Conservation (phyloP, 768 basidiomycete genomes). For the Lentinula sp. region DNA sequence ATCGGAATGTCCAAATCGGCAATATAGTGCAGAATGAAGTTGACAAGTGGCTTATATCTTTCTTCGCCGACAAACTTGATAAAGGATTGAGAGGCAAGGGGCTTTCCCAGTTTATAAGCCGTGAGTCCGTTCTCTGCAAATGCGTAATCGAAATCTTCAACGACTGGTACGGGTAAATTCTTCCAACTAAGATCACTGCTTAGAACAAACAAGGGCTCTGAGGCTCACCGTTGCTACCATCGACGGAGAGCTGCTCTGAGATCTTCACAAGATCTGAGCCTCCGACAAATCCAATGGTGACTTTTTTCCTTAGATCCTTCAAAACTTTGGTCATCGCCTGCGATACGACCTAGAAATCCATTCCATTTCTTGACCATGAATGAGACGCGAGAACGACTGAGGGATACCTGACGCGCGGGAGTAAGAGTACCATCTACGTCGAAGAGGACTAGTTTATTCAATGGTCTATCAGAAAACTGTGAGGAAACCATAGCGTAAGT, state of each 20-base stretch:
- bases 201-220: not conserved
- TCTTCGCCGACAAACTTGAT: conserved; percentile 91
- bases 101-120: conserved; percentile 78
- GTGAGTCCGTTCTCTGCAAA: conserved; percentile 95
- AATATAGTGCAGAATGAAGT: conserved; percentile 89
- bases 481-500: conserved; percentile 42
- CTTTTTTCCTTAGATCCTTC: conserved; percentile 63
- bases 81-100: conserved; percentile 77
- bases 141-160: conserved; percentile 81
- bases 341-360: conserved; percentile 38
- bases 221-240: conserved; percentile 48
- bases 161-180: conserved; percentile 34
- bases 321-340: conserved; percentile 69
- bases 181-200: not conserved
- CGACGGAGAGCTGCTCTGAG: conserved; percentile 68
- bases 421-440: conserved; percentile 81
- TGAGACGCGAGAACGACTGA: not conserved
- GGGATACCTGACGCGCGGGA: conserved; percentile 54
- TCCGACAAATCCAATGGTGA: conserved; percentile 83
- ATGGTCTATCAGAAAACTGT: conserved; percentile 52
- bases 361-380: not conserved
- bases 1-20: conserved; percentile 92
- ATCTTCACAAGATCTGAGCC: conserved; percentile 92
- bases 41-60: conserved; percentile 83
- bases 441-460: conserved; percentile 70